These are phyloP conservation scores for Citrus glauca DNA, from an alignment of 345 rosid genomes.

Conservation along the genomic window DNA sequence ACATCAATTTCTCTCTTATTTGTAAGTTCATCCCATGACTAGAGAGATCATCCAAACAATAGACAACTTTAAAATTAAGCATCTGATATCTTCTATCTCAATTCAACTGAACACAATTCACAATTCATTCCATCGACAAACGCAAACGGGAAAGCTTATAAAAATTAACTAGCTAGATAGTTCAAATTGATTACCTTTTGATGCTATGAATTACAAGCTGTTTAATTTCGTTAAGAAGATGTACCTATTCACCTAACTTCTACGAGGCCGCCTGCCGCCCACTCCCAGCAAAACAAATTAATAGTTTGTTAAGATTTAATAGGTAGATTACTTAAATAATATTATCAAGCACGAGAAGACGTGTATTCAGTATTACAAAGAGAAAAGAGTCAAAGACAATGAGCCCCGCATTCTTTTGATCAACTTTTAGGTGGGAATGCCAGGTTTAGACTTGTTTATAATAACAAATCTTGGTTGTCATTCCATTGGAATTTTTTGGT, in stretches of 20 bases:
- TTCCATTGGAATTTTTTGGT: slow-evolving; percentile 48
- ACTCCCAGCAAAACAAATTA: background rate
- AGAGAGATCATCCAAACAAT: too few species aligned
- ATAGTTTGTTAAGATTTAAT: background rate
- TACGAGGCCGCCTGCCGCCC: background rate
- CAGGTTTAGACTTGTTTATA: slow-evolving; percentile 6
- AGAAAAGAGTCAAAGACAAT: background rate
- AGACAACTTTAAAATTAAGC: too few species aligned
- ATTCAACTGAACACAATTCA: background rate
- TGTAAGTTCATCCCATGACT: too few species aligned
- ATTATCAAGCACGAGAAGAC: background rate
- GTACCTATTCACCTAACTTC: background rate
- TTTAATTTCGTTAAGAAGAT: background rate
- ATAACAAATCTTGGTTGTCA: slow-evolving; percentile 41
- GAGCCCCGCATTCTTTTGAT: background rate
- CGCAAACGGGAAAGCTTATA: too few species aligned
- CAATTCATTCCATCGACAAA: background rate
- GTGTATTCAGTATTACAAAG: background rate
- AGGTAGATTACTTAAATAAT: background rate
- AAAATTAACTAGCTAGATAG: too few species aligned
- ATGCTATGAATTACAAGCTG: background rate
- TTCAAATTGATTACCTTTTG: background rate
- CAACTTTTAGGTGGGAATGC: slow-evolving; percentile 36
- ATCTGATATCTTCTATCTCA: too few species aligned
- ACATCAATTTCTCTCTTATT: too few species aligned